These are phyloP conservation scores for Podospora pseudopauciseta DNA, from an alignment of 495 filamentous ascomycete species.

Conservation along the genomic window DNA sequence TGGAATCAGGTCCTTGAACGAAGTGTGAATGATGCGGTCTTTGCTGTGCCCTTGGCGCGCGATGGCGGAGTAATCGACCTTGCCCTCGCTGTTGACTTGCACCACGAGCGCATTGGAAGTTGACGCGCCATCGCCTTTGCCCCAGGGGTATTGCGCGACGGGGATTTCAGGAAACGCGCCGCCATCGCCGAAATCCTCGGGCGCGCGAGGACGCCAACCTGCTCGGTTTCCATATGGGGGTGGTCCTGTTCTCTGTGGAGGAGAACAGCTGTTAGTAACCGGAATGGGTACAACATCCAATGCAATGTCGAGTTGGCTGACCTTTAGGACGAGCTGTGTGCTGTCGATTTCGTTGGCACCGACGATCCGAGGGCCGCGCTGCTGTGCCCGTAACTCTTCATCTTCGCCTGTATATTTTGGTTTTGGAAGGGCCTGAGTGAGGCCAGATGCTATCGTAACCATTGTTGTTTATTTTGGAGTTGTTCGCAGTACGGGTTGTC, in stretches of 20 bases:
- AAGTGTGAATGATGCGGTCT: conserved; percentile 82
- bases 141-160: conserved; percentile 95
- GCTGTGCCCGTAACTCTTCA: conserved; percentile 73
- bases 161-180: conserved; percentile 94
- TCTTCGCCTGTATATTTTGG: conserved; percentile 85
- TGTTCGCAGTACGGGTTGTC: neutral
- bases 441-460: conserved; percentile 68
- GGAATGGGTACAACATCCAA: neutral
- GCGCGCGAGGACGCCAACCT: conserved; percentile 79
- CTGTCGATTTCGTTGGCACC: conserved; percentile 74
- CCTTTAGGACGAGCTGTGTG: conserved; percentile 81
- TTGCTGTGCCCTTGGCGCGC: conserved; percentile 84
- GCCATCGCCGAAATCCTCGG: conserved; percentile 93
- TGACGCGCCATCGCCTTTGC: conserved; percentile 62
- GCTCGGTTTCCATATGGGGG: conserved; percentile 80
- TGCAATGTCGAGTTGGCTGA: conserved; percentile 34
- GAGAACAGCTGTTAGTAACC: conserved; percentile 13
- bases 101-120: conserved; percentile 85
- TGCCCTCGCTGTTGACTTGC: conserved; percentile 85
- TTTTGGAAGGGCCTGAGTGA: conserved; percentile 80
- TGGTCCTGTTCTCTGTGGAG: conserved; percentile 69
- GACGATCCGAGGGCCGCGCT: conserved; percentile 74
- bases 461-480: conserved; percentile 37
- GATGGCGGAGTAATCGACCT: conserved; percentile 95
- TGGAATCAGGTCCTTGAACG: conserved; percentile 95